A percentile compares a stretch with the other conserved stretches of the same genome.
Evolutionary conservation across 306 rosid species (phyloP).

Genomic region (Acacia crassicarpa): DNA sequence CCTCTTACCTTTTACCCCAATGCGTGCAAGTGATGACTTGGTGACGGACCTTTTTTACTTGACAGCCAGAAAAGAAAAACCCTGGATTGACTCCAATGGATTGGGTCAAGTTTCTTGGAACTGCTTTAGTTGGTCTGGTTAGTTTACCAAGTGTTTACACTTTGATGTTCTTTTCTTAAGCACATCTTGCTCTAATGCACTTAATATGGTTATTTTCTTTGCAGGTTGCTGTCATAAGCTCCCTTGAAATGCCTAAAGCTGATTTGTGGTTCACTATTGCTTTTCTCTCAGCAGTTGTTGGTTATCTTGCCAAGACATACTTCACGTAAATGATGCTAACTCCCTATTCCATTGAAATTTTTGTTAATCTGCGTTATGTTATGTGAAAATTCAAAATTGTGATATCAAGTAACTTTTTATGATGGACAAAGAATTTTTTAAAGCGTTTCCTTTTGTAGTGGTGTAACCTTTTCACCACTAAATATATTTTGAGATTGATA

Average conservation of each 20-base stretch:
- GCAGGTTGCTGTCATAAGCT: constrained; percentile 87
- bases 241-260: constrained; percentile 80
- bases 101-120: constrained; percentile 87
- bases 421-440: background rate
- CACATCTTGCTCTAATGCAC: constrained; percentile 31
- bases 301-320: constrained; percentile 90
- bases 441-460: background rate
- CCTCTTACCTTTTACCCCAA: constrained; percentile 18
- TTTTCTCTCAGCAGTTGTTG: constrained; percentile 78
- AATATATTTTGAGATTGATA: background rate
- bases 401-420: constrained; percentile 7
- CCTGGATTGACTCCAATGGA: constrained; percentile 99
- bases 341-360: background rate
- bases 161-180: constrained; percentile 13
- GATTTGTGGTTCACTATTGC: constrained; percentile 87
- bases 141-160: constrained; percentile 34
- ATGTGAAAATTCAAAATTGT: background rate
- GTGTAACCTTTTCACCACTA: background rate
- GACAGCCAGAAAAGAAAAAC: constrained; percentile 95
- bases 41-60: constrained; percentile 32
- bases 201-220: constrained; percentile 25
- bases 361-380: constrained; percentile 1
- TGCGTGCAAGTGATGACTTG: constrained; percentile 28
- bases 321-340: constrained; percentile 66
- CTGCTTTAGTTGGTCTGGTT: constrained; percentile 94